Conservation (phyloP, 495 filamentous ascomycete genomes). For the Trichocladium uniseriatum region DNA sequence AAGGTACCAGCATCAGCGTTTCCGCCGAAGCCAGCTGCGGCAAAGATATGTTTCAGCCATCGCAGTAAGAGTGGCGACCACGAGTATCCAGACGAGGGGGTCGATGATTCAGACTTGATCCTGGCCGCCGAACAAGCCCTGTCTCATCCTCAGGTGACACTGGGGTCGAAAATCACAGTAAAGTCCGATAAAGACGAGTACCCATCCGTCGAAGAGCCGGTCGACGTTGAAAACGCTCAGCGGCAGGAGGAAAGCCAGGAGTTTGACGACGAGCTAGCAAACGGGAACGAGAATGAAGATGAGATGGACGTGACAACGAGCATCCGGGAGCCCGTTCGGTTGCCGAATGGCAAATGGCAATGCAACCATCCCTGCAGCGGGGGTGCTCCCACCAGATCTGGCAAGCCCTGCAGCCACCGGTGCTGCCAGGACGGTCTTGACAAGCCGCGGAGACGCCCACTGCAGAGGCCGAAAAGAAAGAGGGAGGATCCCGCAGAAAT, state of each 20-base stretch:
- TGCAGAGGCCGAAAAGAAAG: conserved; percentile 26
- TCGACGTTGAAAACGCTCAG: conserved; percentile 3
- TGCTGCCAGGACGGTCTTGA: conserved; percentile 87
- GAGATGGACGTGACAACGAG: conserved; percentile 14
- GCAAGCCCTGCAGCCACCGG: conserved; percentile 46
- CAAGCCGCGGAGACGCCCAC: conserved; percentile 57
- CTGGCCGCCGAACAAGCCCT: conserved; percentile 16
- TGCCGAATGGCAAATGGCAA: conserved; percentile 76
- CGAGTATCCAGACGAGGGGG: conserved; percentile 14
- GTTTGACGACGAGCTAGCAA: conserved; percentile 26
- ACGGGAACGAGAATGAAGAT: conserved; percentile 12
- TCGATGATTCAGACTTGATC: conserved; percentile 21
- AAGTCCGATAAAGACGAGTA: conserved; percentile 18
- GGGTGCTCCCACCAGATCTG: conserved; percentile 58
- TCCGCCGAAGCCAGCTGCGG: conserved; percentile 12
- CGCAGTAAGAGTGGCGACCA: background rate
- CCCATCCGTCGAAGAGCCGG: conserved; percentile 26
- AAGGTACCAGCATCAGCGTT: conserved; percentile 51
- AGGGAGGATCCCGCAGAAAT: background rate
- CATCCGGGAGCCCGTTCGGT: conserved; percentile 40
- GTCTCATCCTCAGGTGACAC: background rate
- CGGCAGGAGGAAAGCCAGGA: conserved; percentile 25
- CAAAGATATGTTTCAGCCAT: background rate
- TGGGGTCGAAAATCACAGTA: conserved; percentile 4
- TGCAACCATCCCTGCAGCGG: conserved; percentile 72